phyloP scores from a whole-genome alignment of 176 grass and related monocot species.

The Themeda triandra region DNA sequence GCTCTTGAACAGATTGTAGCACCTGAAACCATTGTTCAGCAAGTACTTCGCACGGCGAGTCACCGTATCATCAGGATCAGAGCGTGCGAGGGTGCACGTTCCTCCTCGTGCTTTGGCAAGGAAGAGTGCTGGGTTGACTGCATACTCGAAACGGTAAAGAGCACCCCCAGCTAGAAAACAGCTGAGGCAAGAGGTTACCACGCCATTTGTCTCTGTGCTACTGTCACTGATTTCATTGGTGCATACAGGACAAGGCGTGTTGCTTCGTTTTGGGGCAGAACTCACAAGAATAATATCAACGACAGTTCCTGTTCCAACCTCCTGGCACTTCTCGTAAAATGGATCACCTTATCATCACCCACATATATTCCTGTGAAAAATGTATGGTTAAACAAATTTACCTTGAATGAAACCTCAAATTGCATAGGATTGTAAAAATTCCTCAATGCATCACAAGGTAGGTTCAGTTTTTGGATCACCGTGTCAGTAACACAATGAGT shows the following conservation, averaged over 20 bases:
- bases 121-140: constrained; percentile 51
- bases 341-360: constrained; percentile 67
- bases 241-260: constrained; percentile 36
- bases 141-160: constrained; percentile 68
- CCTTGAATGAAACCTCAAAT: not conserved
- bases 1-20: constrained; percentile 74
- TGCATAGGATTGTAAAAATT: not conserved
- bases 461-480: not conserved
- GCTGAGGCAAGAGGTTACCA: constrained; percentile 56
- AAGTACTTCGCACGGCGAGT: constrained; percentile 48
- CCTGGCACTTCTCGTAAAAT: constrained; percentile 71
- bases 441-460: not conserved
- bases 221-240: not conserved
- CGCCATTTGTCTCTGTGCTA: constrained; percentile 28
- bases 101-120: constrained; percentile 67
- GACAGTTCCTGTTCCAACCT: constrained; percentile 71
- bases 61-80: constrained; percentile 42
- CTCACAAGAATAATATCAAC: constrained; percentile 55
- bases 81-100: constrained; percentile 56
- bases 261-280: constrained; percentile 38
- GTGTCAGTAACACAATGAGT: not conserved
- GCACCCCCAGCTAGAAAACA: constrained; percentile 65
- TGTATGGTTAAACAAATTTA: not conserved
- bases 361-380: constrained; percentile 60
- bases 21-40: constrained; percentile 64